These are phyloP conservation scores for Hypoxylon fuscum DNA, from an alignment of 495 filamentous ascomycete species.

Conservation along the genomic window DNA sequence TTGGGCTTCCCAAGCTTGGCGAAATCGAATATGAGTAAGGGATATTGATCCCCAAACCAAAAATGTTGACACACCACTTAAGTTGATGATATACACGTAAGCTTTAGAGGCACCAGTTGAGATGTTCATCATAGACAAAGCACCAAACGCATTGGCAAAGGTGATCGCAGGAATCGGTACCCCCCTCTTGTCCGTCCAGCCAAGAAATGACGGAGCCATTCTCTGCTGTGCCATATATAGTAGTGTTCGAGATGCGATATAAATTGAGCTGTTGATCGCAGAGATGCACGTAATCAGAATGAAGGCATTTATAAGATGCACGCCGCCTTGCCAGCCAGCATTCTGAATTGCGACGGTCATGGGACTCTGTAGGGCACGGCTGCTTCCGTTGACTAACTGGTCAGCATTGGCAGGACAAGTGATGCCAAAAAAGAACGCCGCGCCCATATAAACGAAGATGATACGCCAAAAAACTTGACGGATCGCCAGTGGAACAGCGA, in stretches of 20 bases:
- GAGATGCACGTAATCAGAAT: slow-evolving; percentile 75
- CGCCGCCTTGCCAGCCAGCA: slow-evolving; percentile 62
- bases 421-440: slow-evolving; percentile 75
- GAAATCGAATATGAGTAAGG: slow-evolving; percentile 74
- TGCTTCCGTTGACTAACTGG: slow-evolving; percentile 58
- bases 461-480: slow-evolving; percentile 81
- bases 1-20: slow-evolving; percentile 64
- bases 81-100: slow-evolving; percentile 60
- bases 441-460: slow-evolving; percentile 76
- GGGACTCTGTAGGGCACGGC: slow-evolving; percentile 60
- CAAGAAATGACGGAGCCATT: slow-evolving; percentile 72
- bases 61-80: slow-evolving; percentile 68
- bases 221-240: slow-evolving; percentile 71
- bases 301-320: slow-evolving; percentile 75
- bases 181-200: slow-evolving; percentile 68
- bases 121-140: slow-evolving; percentile 72
- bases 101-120: slow-evolving; percentile 66
- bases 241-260: slow-evolving; percentile 71
- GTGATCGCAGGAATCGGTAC: slow-evolving; percentile 72
- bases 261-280: slow-evolving; percentile 75
- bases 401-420: slow-evolving; percentile 60
- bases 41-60: slow-evolving; percentile 73
- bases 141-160: slow-evolving; percentile 70
- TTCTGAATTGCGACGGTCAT: slow-evolving; percentile 70
- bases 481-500: slow-evolving; percentile 75